Base-by-base conservation (phyloP, 2,329 filamentous ascomycete genomes). In the Tolypocladium capitatum region DNA sequence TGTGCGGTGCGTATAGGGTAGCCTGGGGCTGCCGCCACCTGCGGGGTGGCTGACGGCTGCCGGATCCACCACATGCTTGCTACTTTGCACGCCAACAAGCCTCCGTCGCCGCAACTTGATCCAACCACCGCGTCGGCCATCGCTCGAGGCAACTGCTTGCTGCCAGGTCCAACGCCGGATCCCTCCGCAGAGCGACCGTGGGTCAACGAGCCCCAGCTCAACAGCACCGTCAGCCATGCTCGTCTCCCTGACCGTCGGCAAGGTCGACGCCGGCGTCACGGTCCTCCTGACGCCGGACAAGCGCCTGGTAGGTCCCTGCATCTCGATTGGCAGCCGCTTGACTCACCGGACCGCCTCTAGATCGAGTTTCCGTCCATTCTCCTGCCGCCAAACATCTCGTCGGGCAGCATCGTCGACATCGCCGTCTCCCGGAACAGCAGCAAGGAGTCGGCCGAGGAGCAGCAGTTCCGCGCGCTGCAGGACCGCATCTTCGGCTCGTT, bases 281-380 rank as follows among this genome's bases (percentile, higher is more conserved):
- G 92, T 98, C 52, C 83, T 98, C 48, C 73, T 98, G 62, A 98
- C 92, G 43, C 86, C 94, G 63, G 92, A 98, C 68, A 97, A 97
- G 70, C 84, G 92, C 63, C 77, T 98, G 60, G 91, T 96, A 80
- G 61, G 83, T 48, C 18, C 28, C 21, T 43, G 13, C 33, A 16
- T 45, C 43, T 10, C 32, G 41, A 30, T 20, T 41, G 35, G 14
- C 36, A n/a, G 9, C 16, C 9, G 1, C 24, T 13, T 14, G 38
- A 7, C 38, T 41, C 24, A 41, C 24, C 13, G 24, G 9, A 28
- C 40, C 24, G 24, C n/a, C 41, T 46, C 34, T 65, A 97, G 91
- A 97, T 98, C 65, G 92, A 98, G 65, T 98, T 98, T 63, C 92
- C 92, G 33, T 97, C 92, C 43, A 95, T 98, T 55, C 85, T 98